Evolutionary conservation across 2,329 filamentous ascomycete genomes (phyloP).

Genomic region (Colletotrichum horii): DNA sequence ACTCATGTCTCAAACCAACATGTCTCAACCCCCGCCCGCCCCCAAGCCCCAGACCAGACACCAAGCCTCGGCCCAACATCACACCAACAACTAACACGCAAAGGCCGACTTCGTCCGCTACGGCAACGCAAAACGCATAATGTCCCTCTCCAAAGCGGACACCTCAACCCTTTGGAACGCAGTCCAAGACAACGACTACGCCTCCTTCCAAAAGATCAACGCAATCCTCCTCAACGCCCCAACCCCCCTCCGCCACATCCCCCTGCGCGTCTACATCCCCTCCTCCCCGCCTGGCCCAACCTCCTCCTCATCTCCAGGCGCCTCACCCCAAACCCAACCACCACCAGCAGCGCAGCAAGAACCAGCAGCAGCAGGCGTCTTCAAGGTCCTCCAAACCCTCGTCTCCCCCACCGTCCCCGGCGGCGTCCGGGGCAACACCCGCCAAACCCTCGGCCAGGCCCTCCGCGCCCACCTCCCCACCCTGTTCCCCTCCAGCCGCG

Average conservation of each 20-base stretch:
- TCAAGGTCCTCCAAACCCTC: constrained; percentile 79
- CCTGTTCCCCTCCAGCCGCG: constrained; percentile 86
- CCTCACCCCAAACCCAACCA: neutral
- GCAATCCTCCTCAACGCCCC: constrained; percentile 78
- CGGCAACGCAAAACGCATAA: constrained; percentile 87
- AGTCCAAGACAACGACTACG: constrained; percentile 78
- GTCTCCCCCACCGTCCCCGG: constrained; percentile 54
- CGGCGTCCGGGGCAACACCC: constrained; percentile 43
- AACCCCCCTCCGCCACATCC: constrained; percentile 79
- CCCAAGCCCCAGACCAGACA: neutral
- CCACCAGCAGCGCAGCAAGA: constrained; percentile 24
- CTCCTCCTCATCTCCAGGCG: neutral
- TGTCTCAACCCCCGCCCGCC: neutral
- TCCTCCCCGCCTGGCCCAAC: constrained; percentile 51
- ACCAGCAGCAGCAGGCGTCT: constrained; percentile 50
- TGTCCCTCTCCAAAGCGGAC: constrained; percentile 85
- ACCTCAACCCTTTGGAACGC: constrained; percentile 83
- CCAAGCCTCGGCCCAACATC: neutral
- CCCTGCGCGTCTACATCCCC: constrained; percentile 85
- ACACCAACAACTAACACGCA: neutral
- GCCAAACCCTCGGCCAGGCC: constrained; percentile 71
- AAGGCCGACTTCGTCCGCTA: constrained; percentile 85
- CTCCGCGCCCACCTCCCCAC: constrained; percentile 77
- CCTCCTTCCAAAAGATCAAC: constrained; percentile 76
- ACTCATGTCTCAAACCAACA: neutral